Evolutionary conservation across 345 rosid species (phyloP), one percentile per base, ranked within the genome.

Genomic region (Camelina hispida): DNA sequence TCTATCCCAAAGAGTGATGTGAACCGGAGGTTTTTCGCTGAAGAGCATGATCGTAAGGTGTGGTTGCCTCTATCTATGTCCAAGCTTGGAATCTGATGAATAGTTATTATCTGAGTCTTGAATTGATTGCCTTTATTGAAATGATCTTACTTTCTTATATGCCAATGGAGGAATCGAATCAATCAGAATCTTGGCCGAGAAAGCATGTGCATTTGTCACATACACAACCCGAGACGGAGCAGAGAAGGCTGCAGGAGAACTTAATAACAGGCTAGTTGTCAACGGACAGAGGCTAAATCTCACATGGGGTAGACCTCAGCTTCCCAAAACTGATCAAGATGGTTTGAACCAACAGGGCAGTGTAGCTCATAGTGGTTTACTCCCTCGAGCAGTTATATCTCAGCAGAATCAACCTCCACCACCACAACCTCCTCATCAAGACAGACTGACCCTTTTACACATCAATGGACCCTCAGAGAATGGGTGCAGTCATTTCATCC

Each of bases 211-310:
- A 3, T 94, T 94, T 82, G 93, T 94, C 66, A 85, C 95, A 15
- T 91, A 94, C 80, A 91, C 97, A 68, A 85, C 85, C 76, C 85
- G 98, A 62, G 98, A 94, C 85, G 98, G 95, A 56, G 96, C 97
- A 52, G 98, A 94, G 78, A 94, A 90, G 76, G 97, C 98, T 62
- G 97, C 96, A 1, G 91, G 85, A 63, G 98, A 94, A 75, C 96
- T 91, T 17, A 86, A 89, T n/a, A 91, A 92, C 82, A 90, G 79
- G 79, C 84, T 94, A 30, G 97, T 92, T 16, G 83, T 92, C 69
- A 94, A 90, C 61, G 96, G 97, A 15, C 81, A 91, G 69, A 79
- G 99, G 75, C 83, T 95, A 82, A 95, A 89, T 81, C 85, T 94
- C 59, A 87, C 89, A 85, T 91, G 98, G 96, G 98, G 97, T 43